phyloP scores from a whole-genome alignment of 2,329 filamentous ascomycete species.

The Paraphoma chrysanthemicola region DNA sequence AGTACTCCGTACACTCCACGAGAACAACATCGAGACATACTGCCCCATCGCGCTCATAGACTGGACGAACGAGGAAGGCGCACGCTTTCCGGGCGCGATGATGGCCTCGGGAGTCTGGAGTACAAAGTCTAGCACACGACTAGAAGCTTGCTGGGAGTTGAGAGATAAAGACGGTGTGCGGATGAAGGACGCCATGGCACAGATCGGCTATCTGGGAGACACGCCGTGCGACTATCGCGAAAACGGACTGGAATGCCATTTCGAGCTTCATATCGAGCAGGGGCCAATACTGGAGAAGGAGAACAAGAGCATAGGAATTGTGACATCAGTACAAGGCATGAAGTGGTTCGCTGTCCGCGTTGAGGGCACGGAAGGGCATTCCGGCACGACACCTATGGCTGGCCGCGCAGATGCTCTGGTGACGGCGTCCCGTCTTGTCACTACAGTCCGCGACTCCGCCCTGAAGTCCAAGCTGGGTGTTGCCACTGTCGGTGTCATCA shows the following conservation, averaged over 20 bases:
- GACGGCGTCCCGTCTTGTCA: constrained; percentile 34
- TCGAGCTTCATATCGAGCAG: constrained; percentile 85
- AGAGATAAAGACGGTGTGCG: constrained; percentile 62
- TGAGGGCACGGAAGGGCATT: constrained; percentile 43
- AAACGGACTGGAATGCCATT: constrained; percentile 73
- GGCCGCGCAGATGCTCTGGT: constrained; percentile 57
- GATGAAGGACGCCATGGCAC: constrained; percentile 36
- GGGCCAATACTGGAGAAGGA: constrained; percentile 73
- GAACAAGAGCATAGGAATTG: constrained; percentile 68
- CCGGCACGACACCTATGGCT: constrained; percentile 71
- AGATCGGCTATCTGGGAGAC: constrained; percentile 42
- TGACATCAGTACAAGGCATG: constrained; percentile 75
- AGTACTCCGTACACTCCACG: constrained; percentile 46
- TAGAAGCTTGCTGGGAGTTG: constrained; percentile 35
- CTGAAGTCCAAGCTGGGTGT: constrained; percentile 26
- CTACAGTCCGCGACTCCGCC: constrained; percentile 32
- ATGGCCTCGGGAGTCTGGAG: constrained; percentile 75
- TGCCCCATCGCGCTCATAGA: constrained; percentile 75
- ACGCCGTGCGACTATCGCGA: constrained; percentile 62
- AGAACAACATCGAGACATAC: constrained; percentile 49
- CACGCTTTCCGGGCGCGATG: constrained; percentile 77
- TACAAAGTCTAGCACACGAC: constrained; percentile 55
- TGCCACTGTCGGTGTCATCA: constrained; percentile 38
- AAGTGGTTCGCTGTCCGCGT: constrained; percentile 64
- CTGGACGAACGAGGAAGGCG: constrained; percentile 83